These are phyloP conservation scores for Handroanthus guayacan DNA, from an alignment of 257 asterid genomes.

Conservation along the genomic window DNA sequence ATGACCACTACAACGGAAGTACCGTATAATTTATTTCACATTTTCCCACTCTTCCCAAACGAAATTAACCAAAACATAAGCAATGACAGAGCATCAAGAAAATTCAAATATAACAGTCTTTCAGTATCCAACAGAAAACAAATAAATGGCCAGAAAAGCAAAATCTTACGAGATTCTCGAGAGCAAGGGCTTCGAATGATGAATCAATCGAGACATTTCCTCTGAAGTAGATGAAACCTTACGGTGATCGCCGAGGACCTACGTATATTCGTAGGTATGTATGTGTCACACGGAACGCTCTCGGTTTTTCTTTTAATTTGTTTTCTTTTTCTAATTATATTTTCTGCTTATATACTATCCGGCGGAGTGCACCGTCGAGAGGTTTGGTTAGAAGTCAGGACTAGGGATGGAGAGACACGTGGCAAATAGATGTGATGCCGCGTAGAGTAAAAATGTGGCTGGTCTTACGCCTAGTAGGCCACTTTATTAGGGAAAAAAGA, in stretches of 20 bases:
- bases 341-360: not conserved
- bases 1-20: not conserved
- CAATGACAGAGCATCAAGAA: not conserved
- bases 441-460: conserved; percentile 49
- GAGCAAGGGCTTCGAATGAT: conserved; percentile 50
- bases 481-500: no score
- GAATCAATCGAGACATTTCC: conserved; percentile 75
- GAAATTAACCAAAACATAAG: conserved; percentile 12
- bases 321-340: not conserved
- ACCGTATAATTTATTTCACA: not conserved
- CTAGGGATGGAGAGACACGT: conserved; percentile 35
- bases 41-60: not conserved
- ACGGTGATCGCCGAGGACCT: conserved; percentile 14
- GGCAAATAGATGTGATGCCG: conserved; percentile 30
- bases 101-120: not conserved
- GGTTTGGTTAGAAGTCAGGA: not conserved
- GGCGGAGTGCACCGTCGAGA: conserved; percentile 8
- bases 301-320: not conserved
- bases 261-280: not conserved
- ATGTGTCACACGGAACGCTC: not conserved
- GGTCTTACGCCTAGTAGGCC: conserved; percentile 35
- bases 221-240: conserved; percentile 22
- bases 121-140: not conserved
- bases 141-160: not conserved
- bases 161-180: conserved; percentile 61